A percentile compares a stretch with the other conserved stretches of the same genome.
These are phyloP conservation scores for Ophiostoma quercus DNA, from an alignment of 2,329 filamentous ascomycete genomes.

Conservation along the genomic window DNA sequence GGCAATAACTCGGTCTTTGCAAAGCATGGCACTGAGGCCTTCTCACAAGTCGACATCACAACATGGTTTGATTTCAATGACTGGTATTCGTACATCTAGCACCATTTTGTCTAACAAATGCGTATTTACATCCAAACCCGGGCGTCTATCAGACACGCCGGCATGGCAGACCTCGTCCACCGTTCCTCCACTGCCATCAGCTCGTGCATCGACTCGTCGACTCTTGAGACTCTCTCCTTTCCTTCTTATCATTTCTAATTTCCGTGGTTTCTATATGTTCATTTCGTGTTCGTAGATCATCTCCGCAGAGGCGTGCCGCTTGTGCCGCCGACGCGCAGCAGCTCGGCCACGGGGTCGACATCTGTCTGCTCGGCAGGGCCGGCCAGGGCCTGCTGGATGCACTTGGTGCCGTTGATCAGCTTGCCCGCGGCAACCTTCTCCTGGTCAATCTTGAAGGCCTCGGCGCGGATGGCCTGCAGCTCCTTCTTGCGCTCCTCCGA, in stretches of 20 bases:
- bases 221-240: not conserved
- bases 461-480: conserved; percentile 56
- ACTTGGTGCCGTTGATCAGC: conserved; percentile 54
- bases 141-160: not conserved
- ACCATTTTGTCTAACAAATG: conserved; percentile 14
- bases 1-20: not conserved
- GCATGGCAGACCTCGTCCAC: not conserved
- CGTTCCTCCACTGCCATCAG: not conserved
- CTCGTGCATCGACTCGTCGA: not conserved
- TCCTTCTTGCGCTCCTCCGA: conserved; percentile 61
- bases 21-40: not conserved
- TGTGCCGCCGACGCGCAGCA: conserved; percentile 18
- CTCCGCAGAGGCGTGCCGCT: not conserved
- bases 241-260: not conserved
- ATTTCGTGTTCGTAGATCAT: not conserved
- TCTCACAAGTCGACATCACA: too few relatives aligned
- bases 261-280: not conserved
- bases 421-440: conserved; percentile 48
- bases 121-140: conserved; percentile 15
- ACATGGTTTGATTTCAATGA: conserved; percentile 6
- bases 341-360: conserved; percentile 24
- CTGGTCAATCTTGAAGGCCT: conserved; percentile 50
- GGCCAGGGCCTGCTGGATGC: conserved; percentile 41
- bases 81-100: conserved; percentile 21
- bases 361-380: conserved; percentile 3